Base-by-base conservation (phyloP, 495 filamentous ascomycete genomes). In the Cudoniella acicularis region DNA sequence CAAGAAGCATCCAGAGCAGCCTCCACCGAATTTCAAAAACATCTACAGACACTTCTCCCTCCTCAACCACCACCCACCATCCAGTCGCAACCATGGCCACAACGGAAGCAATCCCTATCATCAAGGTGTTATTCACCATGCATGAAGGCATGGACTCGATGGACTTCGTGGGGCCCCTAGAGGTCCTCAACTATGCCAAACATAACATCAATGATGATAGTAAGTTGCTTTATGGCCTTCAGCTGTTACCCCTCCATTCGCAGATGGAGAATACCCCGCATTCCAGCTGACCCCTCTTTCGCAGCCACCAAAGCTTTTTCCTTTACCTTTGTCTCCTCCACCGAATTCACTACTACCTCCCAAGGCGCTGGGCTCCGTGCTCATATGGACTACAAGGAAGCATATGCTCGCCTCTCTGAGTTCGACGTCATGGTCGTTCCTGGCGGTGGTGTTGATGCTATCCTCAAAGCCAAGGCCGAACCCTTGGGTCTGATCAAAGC, bases 361-460 rank as follows among this genome's bases (percentile, higher is more conserved):
- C 83, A 89, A 67, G 88, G 90, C 66, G 88, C 90, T 68, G 79
- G 88, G 72, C 80, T 92, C 70, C 76, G 79, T 71, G 85, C 87
- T 67, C 87, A 92, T 68, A 82, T 86, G 65, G 77, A 83, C 67
- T 83, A 70, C 72, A 82, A 83, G 66, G 85, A 88, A 60, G 86
- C 87, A 43, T 68, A 85, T 66, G 75, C 85, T 30, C 76, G 79
- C 22, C 78, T 91, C 47, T 64, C 79, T 41, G 84, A 89, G 30
- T 89, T 87, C 63, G 87, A 92, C 68, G 79, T 91, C 59, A 75
- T 92, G 52, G 67, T 91, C 64, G 73, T 91, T 52, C 79, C 88
- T 2, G 87, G 88, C 62, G 87, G 87, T 65, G 72, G 71, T 63
- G 69, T 69, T 58, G 77, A 80, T 3, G 69, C 70, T 1, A 63